Evolutionary conservation across 495 filamentous ascomycete genomes (phyloP), one percentile per base, ranked within the genome.

Genomic region (Penicillium tannophilum): DNA sequence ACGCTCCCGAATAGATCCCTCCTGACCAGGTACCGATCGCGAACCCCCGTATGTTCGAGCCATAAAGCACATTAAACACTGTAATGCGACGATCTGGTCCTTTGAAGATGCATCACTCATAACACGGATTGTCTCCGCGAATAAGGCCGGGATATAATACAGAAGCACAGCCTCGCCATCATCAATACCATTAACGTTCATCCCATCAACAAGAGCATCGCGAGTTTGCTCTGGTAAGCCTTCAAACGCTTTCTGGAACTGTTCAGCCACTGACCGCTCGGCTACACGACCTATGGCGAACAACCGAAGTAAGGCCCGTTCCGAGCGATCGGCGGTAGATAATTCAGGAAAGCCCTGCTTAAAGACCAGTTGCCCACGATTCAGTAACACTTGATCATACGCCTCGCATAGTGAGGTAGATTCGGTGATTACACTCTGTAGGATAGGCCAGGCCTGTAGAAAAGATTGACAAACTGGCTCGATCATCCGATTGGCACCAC

Each of bases 381-480:
- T 48, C 28, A 35, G 30, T 16, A 56, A n/a, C 9, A 56, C 45
- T 17, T 44, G 45, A 41, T 76, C 67, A 45, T 76, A 78, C 6
- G 67, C 70, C 24, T 35, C 62, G 11, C 63, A 65, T 1, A 63
- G 42, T 9, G 54, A 52, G 10, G 50, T 62, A 0, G 69, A 53
- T 19, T 65, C 67, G 12, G 46, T 49, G 16, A 49, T 31, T 14
- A 49, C n/a, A 19, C 7, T 28, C 9, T 30, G 17, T 16, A 49
- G 16, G 16, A 49, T 49, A 5, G 46, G 46, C 46, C 46, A 30
- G 0, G 65, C 61, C 2, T 62, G 56, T 36, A 59, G 54, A 43
- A 65, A 76, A 14, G 62, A 60, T 14, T 71, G 61, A 26, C 64
- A 73, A 16, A 71, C 69, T 4, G 66, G 54, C 47, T 78, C 69